Evolutionary conservation across 2,329 filamentous ascomycete genomes (phyloP).

Genomic region (Emmonsiellopsis sp.): DNA sequence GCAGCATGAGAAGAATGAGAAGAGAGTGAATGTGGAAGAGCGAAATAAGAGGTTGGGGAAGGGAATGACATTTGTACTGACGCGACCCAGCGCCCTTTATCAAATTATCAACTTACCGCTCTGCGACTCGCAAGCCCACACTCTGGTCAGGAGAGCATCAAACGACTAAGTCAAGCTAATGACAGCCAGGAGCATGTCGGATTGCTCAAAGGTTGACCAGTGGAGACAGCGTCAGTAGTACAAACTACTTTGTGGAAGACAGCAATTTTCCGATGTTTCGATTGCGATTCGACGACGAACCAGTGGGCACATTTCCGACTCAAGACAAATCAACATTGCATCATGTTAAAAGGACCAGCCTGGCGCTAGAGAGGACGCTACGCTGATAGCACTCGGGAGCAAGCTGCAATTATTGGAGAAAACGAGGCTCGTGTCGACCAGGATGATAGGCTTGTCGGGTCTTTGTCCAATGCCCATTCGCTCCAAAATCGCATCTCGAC

Average conservation of each 20-base stretch:
- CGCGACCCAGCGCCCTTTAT: not conserved
- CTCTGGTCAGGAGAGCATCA: slow-evolving; percentile 4
- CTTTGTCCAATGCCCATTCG: not conserved
- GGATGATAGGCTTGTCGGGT: not conserved
- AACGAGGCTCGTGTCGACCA: not conserved
- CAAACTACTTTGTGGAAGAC: not conserved
- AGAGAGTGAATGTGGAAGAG: not conserved
- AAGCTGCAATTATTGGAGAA: not conserved
- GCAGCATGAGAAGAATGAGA: not conserved
- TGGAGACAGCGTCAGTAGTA: not conserved
- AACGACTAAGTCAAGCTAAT: not conserved
- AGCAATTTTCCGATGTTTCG: not conserved
- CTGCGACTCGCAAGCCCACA: not conserved
- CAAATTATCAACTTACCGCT: not conserved
- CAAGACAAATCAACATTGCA: not conserved
- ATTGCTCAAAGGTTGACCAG: not conserved
- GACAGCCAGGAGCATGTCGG: not conserved
- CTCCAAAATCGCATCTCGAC: too few relatives aligned
- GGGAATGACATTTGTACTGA: not conserved
- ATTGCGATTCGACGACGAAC: not conserved
- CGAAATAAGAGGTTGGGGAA: not conserved
- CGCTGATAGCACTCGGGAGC: too few relatives aligned
- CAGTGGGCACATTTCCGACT: not conserved
- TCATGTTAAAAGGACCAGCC: not conserved
- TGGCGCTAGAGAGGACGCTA: not conserved